Conservation (phyloP, 2,329 filamentous ascomycete species). For the Chrysoporthe puriensis region DNA sequence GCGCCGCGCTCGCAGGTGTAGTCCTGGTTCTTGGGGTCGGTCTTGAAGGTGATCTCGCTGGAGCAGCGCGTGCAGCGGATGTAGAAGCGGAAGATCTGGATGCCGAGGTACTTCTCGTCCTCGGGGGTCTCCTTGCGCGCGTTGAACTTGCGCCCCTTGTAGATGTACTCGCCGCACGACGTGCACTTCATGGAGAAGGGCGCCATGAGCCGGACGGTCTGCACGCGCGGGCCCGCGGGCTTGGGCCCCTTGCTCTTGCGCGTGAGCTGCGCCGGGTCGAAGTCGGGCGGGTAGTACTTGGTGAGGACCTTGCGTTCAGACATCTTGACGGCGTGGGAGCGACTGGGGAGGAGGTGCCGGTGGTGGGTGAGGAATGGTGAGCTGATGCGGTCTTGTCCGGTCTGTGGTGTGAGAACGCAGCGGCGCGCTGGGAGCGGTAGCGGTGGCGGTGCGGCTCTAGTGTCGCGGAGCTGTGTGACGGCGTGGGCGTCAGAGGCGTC, state of each 20-base stretch:
- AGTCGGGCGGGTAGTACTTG: slow-evolving; percentile 75
- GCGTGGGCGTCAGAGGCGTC: neutral
- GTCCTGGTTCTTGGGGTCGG: slow-evolving; percentile 93
- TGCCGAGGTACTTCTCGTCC: slow-evolving; percentile 85
- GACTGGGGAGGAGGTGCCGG: neutral
- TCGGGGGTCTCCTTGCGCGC: slow-evolving; percentile 87
- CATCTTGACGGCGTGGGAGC: slow-evolving; percentile 52
- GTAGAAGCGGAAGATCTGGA: slow-evolving; percentile 88
- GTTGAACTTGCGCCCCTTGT: slow-evolving; percentile 95
- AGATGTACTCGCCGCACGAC: slow-evolving; percentile 72
- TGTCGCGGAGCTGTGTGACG: neutral
- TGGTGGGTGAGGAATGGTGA: neutral
- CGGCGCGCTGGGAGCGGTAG: too few relatives aligned
- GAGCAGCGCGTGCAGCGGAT: slow-evolving; percentile 87
- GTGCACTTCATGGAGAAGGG: slow-evolving; percentile 80
- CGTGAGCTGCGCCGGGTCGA: slow-evolving; percentile 82
- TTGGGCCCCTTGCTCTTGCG: slow-evolving; percentile 68
- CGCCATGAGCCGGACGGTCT: slow-evolving; percentile 89
- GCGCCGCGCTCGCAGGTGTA: slow-evolving; percentile 75
- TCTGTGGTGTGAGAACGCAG: neutral
- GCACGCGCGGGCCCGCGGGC: slow-evolving; percentile 74
- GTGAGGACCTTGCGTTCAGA: slow-evolving; percentile 82
- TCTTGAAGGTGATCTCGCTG: slow-evolving; percentile 88
- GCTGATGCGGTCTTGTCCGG: neutral
- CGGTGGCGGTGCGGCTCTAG: neutral